Percentiles rank a stretch among this genome's conserved stretches.
These are phyloP conservation scores for Monilinia polystroma DNA, from an alignment of 2,329 filamentous ascomycete species.

Conservation along the genomic window DNA sequence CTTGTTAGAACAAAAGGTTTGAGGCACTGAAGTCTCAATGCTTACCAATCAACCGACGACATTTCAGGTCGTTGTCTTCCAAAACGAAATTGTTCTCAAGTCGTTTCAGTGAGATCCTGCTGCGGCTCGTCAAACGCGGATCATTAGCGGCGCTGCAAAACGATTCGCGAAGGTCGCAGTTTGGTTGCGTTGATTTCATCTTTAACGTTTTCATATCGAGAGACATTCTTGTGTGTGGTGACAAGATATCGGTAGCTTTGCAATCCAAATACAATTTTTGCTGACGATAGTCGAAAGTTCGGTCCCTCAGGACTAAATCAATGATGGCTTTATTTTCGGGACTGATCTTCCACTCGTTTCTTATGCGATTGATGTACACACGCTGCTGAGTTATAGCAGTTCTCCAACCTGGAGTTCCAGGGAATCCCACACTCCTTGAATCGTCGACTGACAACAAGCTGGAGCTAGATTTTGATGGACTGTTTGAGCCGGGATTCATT, in stretches of 20 bases:
- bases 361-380: background rate
- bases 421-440: background rate
- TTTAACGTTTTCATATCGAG: background rate
- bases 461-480: background rate
- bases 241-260: background rate
- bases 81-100: background rate
- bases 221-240: background rate
- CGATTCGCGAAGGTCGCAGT: background rate
- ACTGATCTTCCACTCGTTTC: background rate
- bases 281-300: background rate
- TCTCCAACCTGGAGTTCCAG: background rate
- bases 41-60: slow-evolving; percentile 8
- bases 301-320: background rate
- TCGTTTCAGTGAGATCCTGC: background rate
- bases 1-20: background rate
- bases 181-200: fast-evolving
- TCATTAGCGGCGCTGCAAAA: slow-evolving; percentile 1
- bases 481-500: background rate
- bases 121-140: background rate
- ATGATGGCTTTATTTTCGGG: background rate
- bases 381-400: background rate
- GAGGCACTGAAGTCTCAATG: background rate
- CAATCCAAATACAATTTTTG: background rate
- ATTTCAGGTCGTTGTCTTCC: background rate
- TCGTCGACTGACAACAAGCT: background rate